These are phyloP conservation scores for Leishmania guyanensis DNA, from an alignment of 208 protist genomes.

Conservation along the genomic window DNA sequence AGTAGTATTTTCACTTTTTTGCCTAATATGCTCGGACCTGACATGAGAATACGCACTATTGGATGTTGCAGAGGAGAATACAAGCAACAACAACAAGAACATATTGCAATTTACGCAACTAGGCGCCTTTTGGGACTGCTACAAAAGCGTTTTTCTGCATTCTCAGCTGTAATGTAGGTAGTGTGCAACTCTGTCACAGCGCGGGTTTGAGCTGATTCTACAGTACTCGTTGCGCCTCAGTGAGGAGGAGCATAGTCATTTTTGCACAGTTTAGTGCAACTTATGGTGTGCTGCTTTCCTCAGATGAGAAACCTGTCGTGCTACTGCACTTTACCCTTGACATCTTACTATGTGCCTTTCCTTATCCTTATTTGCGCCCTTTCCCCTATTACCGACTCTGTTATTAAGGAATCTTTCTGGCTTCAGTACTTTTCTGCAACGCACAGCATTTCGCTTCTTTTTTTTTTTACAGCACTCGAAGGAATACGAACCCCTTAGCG, in stretches of 20 bases:
- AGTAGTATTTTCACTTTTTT: neutral
- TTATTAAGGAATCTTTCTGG: neutral
- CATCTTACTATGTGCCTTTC: neutral
- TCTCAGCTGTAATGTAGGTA: neutral
- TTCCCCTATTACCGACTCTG: neutral
- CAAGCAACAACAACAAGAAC: neutral
- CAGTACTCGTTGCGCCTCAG: neutral
- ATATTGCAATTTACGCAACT: neutral
- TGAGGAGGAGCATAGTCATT: neutral
- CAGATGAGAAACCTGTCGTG: neutral
- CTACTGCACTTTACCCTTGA: neutral
- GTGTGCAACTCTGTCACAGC: neutral
- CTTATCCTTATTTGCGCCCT: neutral
- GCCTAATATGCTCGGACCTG: neutral
- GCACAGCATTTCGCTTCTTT: neutral
- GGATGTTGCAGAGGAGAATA: neutral
- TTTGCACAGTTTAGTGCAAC: neutral
- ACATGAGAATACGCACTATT: neutral
- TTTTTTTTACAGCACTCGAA: neutral
- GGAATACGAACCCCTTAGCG: neutral
- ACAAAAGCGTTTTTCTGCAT: no score
- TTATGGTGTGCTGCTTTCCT: neutral
- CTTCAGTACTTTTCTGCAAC: neutral
- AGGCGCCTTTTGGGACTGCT: neutral
- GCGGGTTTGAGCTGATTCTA: neutral